Conservation (phyloP, 768 basidiomycete genomes). For the Trichaptum fuscoviolaceum region DNA sequence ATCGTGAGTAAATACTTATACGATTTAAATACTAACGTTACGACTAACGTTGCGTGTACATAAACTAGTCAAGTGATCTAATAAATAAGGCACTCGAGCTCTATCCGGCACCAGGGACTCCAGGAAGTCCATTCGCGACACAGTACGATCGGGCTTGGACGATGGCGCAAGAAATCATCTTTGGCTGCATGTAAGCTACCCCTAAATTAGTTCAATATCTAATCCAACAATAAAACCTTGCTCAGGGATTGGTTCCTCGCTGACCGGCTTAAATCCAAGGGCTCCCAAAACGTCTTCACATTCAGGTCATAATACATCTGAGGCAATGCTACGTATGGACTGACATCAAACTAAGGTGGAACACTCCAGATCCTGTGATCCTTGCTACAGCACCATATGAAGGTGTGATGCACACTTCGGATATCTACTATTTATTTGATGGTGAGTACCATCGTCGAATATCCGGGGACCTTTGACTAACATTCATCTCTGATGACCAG, state of each 20-base stretch:
- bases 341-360: constrained; percentile 27
- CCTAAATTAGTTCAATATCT: background rate
- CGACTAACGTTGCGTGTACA: background rate
- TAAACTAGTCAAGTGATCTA: constrained; percentile 30
- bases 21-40: no score
- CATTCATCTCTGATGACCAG: background rate
- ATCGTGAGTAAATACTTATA: constrained; percentile 25
- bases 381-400: constrained; percentile 30
- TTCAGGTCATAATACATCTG: constrained; percentile 25
- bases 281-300: constrained; percentile 29
- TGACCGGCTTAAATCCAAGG: constrained; percentile 24
- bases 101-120: constrained; percentile 30
- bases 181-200: constrained; percentile 37
- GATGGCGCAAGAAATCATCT: constrained; percentile 37
- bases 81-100: constrained; percentile 30
- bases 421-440: constrained; percentile 38
- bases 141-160: constrained; percentile 36
- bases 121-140: constrained; percentile 32
- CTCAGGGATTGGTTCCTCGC: constrained; percentile 37
- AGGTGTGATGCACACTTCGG: constrained; percentile 40
- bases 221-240: background rate
- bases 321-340: background rate
- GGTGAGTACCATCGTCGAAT: constrained; percentile 21
- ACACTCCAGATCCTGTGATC: constrained; percentile 37
- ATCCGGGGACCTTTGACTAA: background rate